Conservation (phyloP, 257 asterid genomes). For the Ilex asprella region DNA sequence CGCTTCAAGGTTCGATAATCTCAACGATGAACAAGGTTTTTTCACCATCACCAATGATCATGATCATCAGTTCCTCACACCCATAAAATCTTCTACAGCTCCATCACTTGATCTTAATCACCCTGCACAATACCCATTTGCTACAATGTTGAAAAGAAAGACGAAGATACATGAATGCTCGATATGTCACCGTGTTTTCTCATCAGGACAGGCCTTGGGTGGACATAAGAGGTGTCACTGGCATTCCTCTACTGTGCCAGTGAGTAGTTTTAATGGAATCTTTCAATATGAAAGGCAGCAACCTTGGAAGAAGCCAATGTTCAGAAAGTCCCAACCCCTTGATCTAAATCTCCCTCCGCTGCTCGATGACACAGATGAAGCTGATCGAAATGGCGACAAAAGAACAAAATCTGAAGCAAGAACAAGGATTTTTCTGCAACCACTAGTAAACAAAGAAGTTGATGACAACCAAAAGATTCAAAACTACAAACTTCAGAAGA, state of each 20-base stretch:
- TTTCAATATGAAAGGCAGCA: background rate
- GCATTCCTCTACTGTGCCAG: constrained; percentile 24
- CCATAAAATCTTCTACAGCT: constrained; percentile 13
- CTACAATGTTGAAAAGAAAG: constrained; percentile 53
- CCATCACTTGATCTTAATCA: background rate
- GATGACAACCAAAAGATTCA: too few species aligned
- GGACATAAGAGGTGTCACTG: constrained; percentile 97
- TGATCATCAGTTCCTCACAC: constrained; percentile 59
- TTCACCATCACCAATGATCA: constrained; percentile 74
- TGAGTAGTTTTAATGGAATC: background rate
- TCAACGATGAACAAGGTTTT: constrained; percentile 85
- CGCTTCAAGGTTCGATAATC: constrained; percentile 82
- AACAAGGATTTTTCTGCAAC: too few species aligned
- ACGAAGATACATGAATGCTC: constrained; percentile 81
- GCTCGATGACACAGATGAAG: background rate
- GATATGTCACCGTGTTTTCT: constrained; percentile 77
- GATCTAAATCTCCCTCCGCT: background rate
- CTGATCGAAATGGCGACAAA: too few species aligned
- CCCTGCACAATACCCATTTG: constrained; percentile 4
- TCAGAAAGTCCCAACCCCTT: background rate
- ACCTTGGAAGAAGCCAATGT: background rate
- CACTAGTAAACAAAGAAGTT: too few species aligned
- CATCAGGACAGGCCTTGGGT: constrained; percentile 90
- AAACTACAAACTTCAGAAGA: too few species aligned
- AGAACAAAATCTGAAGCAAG: too few species aligned